Evolutionary conservation across 2,329 filamentous ascomycete genomes (phyloP).

Genomic region (Colletotrichum simmondsii): DNA sequence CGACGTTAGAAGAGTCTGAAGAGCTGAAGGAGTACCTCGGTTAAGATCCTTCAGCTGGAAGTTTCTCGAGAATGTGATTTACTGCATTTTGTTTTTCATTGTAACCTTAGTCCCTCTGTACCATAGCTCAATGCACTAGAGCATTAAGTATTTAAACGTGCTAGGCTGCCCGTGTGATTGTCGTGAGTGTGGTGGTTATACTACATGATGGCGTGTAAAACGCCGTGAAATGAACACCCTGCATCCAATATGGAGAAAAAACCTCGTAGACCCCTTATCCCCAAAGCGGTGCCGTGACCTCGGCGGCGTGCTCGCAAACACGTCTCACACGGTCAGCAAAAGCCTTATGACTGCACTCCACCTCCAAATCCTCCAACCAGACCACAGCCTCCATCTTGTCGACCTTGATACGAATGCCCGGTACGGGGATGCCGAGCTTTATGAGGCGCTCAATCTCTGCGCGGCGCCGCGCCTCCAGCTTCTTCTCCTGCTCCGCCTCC

Average conservation of each 20-base stretch:
- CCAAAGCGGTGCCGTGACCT: constrained; percentile 84
- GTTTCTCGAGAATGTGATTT: background rate
- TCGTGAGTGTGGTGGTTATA: constrained; percentile 25
- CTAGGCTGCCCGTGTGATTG: background rate
- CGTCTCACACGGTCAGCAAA: constrained; percentile 87
- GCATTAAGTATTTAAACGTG: constrained; percentile 16
- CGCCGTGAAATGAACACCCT: background rate
- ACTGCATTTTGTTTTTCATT: constrained; percentile 28
- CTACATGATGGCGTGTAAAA: constrained; percentile 1
- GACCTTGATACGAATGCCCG: constrained; percentile 86
- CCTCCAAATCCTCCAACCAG: constrained; percentile 91
- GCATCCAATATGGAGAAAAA: background rate
- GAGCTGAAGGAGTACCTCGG: constrained; percentile 67
- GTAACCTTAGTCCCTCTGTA: constrained; percentile 36
- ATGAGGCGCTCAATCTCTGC: constrained; percentile 83
- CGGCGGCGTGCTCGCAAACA: constrained; percentile 89
- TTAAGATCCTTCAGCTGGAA: constrained; percentile 40
- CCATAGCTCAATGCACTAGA: constrained; percentile 34
- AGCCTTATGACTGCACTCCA: constrained; percentile 84
- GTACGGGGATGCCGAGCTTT: constrained; percentile 87
- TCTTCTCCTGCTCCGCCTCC: constrained; percentile 47
- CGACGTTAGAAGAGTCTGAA: constrained; percentile 85
- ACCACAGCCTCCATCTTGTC: constrained; percentile 89
- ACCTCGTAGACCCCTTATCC: constrained; percentile 43
- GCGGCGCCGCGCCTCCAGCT: constrained; percentile 66